Evolutionary conservation across 2,329 filamentous ascomycete species (phyloP), one percentile per base, ranked within the genome.

Genomic region (Neonectria punicea): DNA sequence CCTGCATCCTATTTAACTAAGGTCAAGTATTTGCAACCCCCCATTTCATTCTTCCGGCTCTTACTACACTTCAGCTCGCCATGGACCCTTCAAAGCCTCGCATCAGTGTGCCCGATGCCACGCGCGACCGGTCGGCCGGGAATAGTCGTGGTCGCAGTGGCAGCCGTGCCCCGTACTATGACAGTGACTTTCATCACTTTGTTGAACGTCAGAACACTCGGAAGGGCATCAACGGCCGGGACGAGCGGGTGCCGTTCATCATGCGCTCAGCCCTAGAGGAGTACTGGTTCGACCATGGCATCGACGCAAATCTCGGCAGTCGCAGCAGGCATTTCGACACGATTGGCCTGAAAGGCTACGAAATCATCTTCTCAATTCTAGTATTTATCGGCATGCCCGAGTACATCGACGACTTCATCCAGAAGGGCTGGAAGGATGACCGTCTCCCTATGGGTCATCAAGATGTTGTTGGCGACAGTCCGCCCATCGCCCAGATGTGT

Each of bases 301-400:
- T 50, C 18, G 13, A 41, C 5, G 8, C 16, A 1, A 6, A 39
- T 1, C 34, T 25, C 25, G 5, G 5, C 47, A 22, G n/a, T 2
- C 20, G 20, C 20, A 25, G 8, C 20, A n/a, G 30, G 9, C n/a
- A 39, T 13, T 9, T 16, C 30, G 10, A 13, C 1, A 16, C 5
- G 6, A 34, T 1, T n/a, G 18, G 2, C 4, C 4, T 30, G 13
- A 34, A 53, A 5, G 50, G 58, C 0, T 70, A 70, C 25, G 13
- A 66, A 2, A 58, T 36, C 13, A 59, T 68, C 3, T 68, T 70
- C n/a, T 70, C 68, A 2, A 68, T 70, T 25, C 53, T 70, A 1
- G 59, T 58, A 5, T 68, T 53, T 6, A 67, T 64, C 3, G 44
- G 62, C 0, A 28, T 25, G 18, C 46, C 66, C 1, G n/a, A 46